Percentiles rank a stretch among this genome's conserved stretches.
phyloP scores from a whole-genome alignment of 352 stramenopile genomes.

The Phytopythium sindhum region DNA sequence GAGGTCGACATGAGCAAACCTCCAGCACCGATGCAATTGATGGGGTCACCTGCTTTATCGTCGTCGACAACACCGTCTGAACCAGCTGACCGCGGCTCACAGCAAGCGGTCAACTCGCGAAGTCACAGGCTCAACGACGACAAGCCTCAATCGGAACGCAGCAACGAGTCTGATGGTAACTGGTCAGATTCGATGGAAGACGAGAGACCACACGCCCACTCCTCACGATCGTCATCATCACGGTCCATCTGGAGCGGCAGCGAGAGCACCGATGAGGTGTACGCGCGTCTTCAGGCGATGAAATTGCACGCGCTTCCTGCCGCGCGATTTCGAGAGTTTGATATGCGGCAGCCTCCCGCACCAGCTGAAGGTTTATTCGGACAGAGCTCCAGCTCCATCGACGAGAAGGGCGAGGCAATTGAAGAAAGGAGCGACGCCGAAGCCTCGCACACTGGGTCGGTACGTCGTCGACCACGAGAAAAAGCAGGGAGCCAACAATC shows the following conservation, averaged over 20 bases:
- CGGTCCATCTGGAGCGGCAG: conserved; percentile 6
- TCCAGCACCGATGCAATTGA: conserved; percentile 22
- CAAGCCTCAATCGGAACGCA: background rate
- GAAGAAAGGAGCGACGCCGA: background rate
- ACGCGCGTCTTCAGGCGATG: background rate
- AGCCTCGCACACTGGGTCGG: background rate
- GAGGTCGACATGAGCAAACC: conserved; percentile 37
- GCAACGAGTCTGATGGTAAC: background rate
- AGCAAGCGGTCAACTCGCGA: background rate
- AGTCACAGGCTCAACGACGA: background rate
- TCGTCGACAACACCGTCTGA: background rate
- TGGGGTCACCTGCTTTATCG: background rate
- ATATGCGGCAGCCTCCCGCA: conserved; percentile 2
- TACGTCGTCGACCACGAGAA: background rate
- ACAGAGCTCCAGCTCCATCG: background rate
- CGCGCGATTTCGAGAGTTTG: background rate
- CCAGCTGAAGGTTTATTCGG: background rate
- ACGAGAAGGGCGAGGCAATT: background rate
- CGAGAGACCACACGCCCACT: background rate
- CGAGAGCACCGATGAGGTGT: conserved; percentile 1
- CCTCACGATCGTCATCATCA: background rate
- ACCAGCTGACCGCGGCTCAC: background rate
- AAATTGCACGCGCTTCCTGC: background rate
- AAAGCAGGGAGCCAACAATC: background rate
- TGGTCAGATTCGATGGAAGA: background rate